Evolutionary conservation across 768 basidiomycete genomes (phyloP), one percentile per base, ranked within the genome.

Genomic region (Termitomyces sp.): DNA sequence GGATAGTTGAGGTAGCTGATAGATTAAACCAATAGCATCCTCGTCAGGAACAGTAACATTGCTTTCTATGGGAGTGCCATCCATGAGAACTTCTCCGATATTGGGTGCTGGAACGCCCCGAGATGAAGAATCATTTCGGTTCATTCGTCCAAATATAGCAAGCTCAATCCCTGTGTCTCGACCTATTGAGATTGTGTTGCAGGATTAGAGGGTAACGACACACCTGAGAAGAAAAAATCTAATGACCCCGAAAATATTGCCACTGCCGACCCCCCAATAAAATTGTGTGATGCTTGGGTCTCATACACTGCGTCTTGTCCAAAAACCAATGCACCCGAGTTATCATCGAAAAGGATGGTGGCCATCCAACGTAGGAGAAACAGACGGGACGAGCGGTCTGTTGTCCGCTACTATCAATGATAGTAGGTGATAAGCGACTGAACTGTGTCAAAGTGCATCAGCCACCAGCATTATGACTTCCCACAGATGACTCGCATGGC

Each of bases 321-420:
- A 1, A 49, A 27, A 22, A 31, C 13, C 24, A 57, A 33, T 18
- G 48, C 24, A 4, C 24, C 47, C 12, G 55, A 13, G 6, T 31
- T 57, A 30, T 50, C 47, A 33, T 57, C 48, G 47, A 57, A 42
- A 33, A 57, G 47, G 24, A 57, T 50, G 48, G 56, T 57, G 5
- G 56, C 39, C 56, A 57, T 57, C 37, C 37, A 53, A n/a, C 18
- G 22, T 39, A 13, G 27, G 27, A 7, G 11, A 18, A 13, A n/a
- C 27, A 42, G 41, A 42, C 27, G 27, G 24, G 27, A 3, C 18
- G 11, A 41, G 11, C 12, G 13, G n/a, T 53, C 37, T 41, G 24
- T 53, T 37, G 24, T 12, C 11, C 27, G 51, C 37, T 27, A 30
- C 52, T 37, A 37, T 53, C 37, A 41, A 53, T 41, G 24, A 49